These are phyloP conservation scores for Beauveria sp. DNA, from an alignment of 2,329 filamentous ascomycete species.

Conservation along the genomic window DNA sequence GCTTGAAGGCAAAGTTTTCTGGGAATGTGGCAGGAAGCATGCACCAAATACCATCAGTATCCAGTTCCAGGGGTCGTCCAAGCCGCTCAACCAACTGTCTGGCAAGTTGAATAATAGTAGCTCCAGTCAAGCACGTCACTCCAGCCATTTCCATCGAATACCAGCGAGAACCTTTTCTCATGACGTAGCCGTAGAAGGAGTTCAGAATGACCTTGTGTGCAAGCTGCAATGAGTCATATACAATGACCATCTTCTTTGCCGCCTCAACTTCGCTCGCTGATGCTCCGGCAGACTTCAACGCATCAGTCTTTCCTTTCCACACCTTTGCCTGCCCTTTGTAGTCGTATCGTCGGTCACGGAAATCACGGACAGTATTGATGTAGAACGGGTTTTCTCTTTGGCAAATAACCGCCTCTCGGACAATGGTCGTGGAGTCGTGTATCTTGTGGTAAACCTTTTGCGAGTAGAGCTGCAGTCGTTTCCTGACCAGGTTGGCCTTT, in stretches of 20 bases:
- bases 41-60: slow-evolving; percentile 99
- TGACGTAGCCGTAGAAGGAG: slow-evolving; percentile 98
- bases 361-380: slow-evolving; percentile 90
- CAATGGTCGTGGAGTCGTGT: slow-evolving; percentile 85
- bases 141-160: slow-evolving; percentile 99
- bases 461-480: slow-evolving; percentile 84
- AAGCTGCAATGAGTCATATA: slow-evolving; percentile 92
- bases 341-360: slow-evolving; percentile 94
- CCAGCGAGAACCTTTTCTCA: slow-evolving; percentile 98
- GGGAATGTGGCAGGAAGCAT: slow-evolving; percentile 95
- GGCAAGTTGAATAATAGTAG: slow-evolving; percentile 94
- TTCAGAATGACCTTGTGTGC: slow-evolving; percentile 99
- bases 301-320: slow-evolving; percentile 94
- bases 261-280: slow-evolving; percentile 71
- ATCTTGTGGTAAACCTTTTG: slow-evolving; percentile 99
- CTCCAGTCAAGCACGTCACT: slow-evolving; percentile 93
- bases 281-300: slow-evolving; percentile 76
- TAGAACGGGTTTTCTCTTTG: slow-evolving; percentile 98
- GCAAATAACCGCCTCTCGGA: slow-evolving; percentile 94
- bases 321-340: slow-evolving; percentile 98
- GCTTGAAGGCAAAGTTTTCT: slow-evolving; percentile 89
- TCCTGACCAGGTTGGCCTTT: slow-evolving; percentile 71
- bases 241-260: slow-evolving; percentile 96
- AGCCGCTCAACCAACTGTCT: slow-evolving; percentile 88
- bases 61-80: slow-evolving; percentile 84